These are phyloP conservation scores for Ophiocordyceps camponoti-floridani DNA, from an alignment of 2,329 filamentous ascomycete genomes.

Conservation along the genomic window DNA sequence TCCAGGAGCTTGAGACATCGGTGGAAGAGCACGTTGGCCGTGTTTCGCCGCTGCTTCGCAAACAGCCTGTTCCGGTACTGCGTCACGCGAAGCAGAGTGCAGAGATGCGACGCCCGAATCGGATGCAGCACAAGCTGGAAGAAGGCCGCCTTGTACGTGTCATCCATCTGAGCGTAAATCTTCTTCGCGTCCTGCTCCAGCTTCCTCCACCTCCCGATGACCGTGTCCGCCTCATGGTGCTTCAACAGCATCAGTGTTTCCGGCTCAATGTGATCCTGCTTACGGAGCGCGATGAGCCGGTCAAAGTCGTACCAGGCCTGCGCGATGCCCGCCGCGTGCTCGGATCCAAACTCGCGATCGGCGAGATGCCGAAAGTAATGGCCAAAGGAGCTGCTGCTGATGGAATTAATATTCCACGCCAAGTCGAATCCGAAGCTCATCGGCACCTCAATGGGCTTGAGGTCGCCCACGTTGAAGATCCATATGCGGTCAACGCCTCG, in stretches of 20 bases:
- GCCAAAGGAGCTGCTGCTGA: slow-evolving; percentile 19
- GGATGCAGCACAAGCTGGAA: slow-evolving; percentile 46
- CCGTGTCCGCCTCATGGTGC: slow-evolving; percentile 38
- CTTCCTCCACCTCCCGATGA: slow-evolving; percentile 33
- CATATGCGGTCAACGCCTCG: slow-evolving; percentile 32
- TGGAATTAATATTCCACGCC: slow-evolving; percentile 33
- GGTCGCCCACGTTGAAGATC: slow-evolving; percentile 45
- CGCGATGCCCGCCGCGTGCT: slow-evolving; percentile 26
- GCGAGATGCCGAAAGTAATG: slow-evolving; percentile 28
- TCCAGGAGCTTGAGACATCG: slow-evolving; percentile 31
- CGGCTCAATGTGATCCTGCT: slow-evolving; percentile 40
- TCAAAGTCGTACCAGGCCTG: slow-evolving; percentile 35
- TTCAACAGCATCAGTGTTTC: slow-evolving; percentile 38
- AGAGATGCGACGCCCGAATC: slow-evolving; percentile 36
- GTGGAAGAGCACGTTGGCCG: slow-evolving; percentile 30
- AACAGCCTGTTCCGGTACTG: slow-evolving; percentile 33
- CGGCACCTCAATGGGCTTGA: slow-evolving; percentile 38
- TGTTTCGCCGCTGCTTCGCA: slow-evolving; percentile 35
- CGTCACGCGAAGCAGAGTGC: slow-evolving; percentile 27
- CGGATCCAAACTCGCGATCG: slow-evolving; percentile 28
- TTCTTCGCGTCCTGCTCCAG: slow-evolving; percentile 25
- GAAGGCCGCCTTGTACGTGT: slow-evolving; percentile 29
- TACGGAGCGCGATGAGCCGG: slow-evolving; percentile 28
- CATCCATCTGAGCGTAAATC: slow-evolving; percentile 23
- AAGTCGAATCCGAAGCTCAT: slow-evolving; percentile 37